Base-by-base conservation (phyloP, 441 rosid genomes). In the Adansonia gregorii region DNA sequence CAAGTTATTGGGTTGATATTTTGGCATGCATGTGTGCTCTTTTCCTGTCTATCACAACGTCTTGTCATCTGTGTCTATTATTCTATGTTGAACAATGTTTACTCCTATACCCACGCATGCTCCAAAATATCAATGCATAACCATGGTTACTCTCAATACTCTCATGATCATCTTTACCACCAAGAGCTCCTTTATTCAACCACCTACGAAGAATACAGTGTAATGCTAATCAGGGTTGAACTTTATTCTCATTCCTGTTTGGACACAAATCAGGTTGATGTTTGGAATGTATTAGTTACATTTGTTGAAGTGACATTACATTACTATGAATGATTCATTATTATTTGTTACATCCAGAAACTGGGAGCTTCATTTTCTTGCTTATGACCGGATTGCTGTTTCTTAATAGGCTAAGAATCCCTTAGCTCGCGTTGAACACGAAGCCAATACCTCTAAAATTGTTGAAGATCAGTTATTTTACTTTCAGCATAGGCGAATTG, bases 381-480 rank as follows among this genome's bases (percentile, higher is more conserved):
- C 56, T 74, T 17, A 71, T 66, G 45, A 17, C 71, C 41, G 56
- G 67, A 52, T 70, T 27, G 52, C 8, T 70, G 17, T 43, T 43
- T 24, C 77, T 55, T 31, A 83, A 86, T 89, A 95, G 97, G 99
- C 91, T 55, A 94, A 94, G 90, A 94, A 93, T 79, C 96, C 93
- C 59, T 82, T 94, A 0, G 97, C 95, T 12, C 88, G 83, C 10
- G 88, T 96, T 5, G 98, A 96, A 83, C 99, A 96, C 4, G 99
- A 96, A 83, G 99, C 99, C 7, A 94, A 93, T 86, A 94, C 99
- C 35, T 96, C 98, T 1, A 96, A 94, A 86, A 96, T 94, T 0
- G 92, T 94, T 10, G 98, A 93, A 86, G 98, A 93, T 84, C 98
- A 96, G 86, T 88, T 96, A n/a, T 96, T 96, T 87, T 96, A 92